Evolutionary conservation across 495 filamentous ascomycete genomes (phyloP), one percentile per base, ranked within the genome.

Genomic region (Trichoderma gamsii): DNA sequence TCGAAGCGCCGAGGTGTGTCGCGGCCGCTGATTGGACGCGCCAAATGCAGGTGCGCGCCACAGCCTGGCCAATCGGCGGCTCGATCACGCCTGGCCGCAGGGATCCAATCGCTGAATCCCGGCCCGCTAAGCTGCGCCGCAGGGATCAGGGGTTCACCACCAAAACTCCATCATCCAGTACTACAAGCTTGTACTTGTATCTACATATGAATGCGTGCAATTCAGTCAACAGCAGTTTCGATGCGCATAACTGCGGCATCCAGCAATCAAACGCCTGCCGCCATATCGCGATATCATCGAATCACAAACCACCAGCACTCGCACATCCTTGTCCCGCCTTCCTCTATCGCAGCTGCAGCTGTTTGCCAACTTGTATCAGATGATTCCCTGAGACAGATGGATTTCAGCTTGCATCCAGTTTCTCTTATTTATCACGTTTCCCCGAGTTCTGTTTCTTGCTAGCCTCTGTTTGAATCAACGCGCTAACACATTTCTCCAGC

Each of bases 71-170:
- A 68, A 68, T 68, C 67, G 63, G 43, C 41, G 52, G 21, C 35
- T 56, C 43, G 29, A 68, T 68, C 67, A 68, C 67, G 32, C 67
- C 51, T 56, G 41, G 5, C 44, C 32, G 35, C 67, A 68, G 35
- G 67, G 67, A n/a, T 64, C 41, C 43, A 68, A 68, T 68, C 67
- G 67, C 67, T 61, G 29, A 46, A 38, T 23, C 67, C 67, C 67
- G 51, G 67, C 51, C 35, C 41, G 51, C 56, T 64, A 63, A 63
- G 52, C 16, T 38, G 35, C 43, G 65, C 25, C 35, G 25, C 16
- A 23, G 16, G 56, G 56, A 61, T 61, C 56, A 61, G 56, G 56
- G 56, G 27, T 61, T 1, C 13, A 61, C 35, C 35, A 15, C 11
- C 56, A 23, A 13, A 23, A 61, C 56, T 61, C 29, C 25, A 15